Base-by-base conservation (phyloP, 2,329 filamentous ascomycete genomes). In the Leptographium procerum region DNA sequence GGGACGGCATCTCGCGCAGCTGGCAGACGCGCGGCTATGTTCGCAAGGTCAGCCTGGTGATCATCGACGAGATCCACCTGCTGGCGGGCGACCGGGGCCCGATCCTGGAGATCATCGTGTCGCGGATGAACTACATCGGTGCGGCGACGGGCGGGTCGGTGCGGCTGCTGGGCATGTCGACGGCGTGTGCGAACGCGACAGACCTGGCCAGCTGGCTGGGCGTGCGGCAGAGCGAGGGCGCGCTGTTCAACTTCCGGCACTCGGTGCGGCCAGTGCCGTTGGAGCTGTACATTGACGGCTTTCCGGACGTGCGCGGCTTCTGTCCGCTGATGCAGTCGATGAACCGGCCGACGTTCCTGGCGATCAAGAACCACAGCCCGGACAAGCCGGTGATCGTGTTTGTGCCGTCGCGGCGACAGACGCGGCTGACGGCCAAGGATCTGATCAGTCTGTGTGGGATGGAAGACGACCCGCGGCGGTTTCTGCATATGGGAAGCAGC, bases 11-110 rank as follows among this genome's bases (percentile, higher is more conserved):
- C 65, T 96, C 90, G 66, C 88, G 94, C 81, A 95, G 89, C 68
- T 99, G 95, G 94, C 91, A 97, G 71, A 97, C 92, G 6, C 87
- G 94, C 83, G 88, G 89, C 61, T 99, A 99, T 65, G 94, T 99
- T 47, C 85, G 91, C 56, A 87, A 96, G 72, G 94, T 99, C 60
- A 92, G 91, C 61, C 76, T 99, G 19, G 94, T 99, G 56, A 96
- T 99, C 62, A 99, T 99, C 64, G 94, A 99, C 67, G 94, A 99
- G 74, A 99, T 99, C 59, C 94, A 99, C 72, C 76, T 99, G 31
- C 81, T 99, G n/a, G 95, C 94, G 31, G 91, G 94, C 61, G 94
- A 99, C 67, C 87, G 94, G 72, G 94, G 92, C 26, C 95, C 95
- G 1, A 99, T 99, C 80, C 77, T 99, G 55, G 94, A 99, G 73